phyloP scores from a whole-genome alignment of 768 basidiomycete genomes.

The Baorangia bicolor region DNA sequence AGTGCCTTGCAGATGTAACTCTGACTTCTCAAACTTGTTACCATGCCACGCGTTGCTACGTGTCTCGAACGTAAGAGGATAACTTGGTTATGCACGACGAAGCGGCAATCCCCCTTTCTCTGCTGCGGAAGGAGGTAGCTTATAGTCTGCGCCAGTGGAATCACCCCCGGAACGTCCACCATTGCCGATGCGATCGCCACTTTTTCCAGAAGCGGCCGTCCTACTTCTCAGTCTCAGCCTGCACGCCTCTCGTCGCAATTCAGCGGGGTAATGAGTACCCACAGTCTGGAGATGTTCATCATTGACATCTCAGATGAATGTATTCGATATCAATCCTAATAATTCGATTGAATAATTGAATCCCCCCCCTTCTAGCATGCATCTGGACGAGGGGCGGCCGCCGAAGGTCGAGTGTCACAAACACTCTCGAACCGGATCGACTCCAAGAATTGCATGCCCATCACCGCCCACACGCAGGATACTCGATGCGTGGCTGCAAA shows the following conservation, averaged over 20 bases:
- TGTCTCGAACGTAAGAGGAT: slow-evolving; percentile 14
- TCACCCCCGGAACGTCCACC: not conserved
- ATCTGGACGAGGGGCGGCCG: slow-evolving; percentile 15
- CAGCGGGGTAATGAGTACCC: slow-evolving; percentile 23
- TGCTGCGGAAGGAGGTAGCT: not conserved
- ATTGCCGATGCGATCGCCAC: not conserved
- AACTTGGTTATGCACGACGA: slow-evolving; percentile 7
- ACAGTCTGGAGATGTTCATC: slow-evolving; percentile 25
- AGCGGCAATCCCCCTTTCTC: too few relatives aligned
- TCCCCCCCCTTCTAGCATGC: slow-evolving; percentile 6
- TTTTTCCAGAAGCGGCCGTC: slow-evolving; percentile 9
- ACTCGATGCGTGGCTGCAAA: slow-evolving; percentile 17
- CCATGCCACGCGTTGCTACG: slow-evolving; percentile 7
- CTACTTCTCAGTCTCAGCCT: slow-evolving; percentile 3
- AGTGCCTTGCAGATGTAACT: slow-evolving; percentile 31
- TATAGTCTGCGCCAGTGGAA: slow-evolving; percentile 2
- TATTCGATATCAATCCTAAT: not conserved
- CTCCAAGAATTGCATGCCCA: slow-evolving; percentile 18
- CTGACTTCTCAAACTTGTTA: slow-evolving; percentile 25
- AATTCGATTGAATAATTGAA: not conserved
- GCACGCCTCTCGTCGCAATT: slow-evolving; percentile 23
- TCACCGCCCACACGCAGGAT: slow-evolving; percentile 18
- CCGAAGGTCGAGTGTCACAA: slow-evolving; percentile 25
- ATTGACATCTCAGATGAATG: slow-evolving; percentile 33
- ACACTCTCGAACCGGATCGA: slow-evolving; percentile 22